These are phyloP conservation scores for Rosa persica DNA, from an alignment of 306 rosid genomes.

Conservation along the genomic window DNA sequence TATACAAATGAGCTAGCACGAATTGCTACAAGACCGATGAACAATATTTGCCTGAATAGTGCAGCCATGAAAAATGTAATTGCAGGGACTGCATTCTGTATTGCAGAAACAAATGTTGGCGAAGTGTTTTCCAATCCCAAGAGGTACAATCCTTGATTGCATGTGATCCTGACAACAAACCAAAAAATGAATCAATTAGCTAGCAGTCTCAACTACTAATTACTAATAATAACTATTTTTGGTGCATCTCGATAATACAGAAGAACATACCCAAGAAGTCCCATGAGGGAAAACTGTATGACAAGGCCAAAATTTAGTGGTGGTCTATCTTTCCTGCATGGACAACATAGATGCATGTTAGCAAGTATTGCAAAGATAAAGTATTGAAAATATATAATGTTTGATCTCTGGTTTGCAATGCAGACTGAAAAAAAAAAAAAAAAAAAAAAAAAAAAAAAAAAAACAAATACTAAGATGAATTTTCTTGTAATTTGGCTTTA, in stretches of 20 bases:
- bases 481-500: not conserved
- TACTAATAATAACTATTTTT: not conserved
- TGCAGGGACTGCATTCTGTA: slow-evolving; percentile 2
- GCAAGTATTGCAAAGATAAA: not conserved
- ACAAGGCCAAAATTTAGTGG: not conserved
- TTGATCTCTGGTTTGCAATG: no score
- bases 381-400: no score
- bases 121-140: not conserved
- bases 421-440: no score
- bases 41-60: not conserved
- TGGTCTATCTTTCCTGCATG: not conserved
- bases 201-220: not conserved
- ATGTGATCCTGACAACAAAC: not conserved
- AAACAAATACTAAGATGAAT: not conserved
- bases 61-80: not conserved
- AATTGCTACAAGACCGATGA: not conserved
- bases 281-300: not conserved
- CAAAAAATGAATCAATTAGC: not conserved
- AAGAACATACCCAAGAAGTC: not conserved
- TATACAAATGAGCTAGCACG: not conserved
- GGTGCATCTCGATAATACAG: not conserved
- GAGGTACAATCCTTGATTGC: not conserved
- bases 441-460: no score
- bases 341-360: not conserved
- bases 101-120: not conserved